phyloP scores from a whole-genome alignment of 2,329 filamentous ascomycete genomes.

The Verticillium nubilum region DNA sequence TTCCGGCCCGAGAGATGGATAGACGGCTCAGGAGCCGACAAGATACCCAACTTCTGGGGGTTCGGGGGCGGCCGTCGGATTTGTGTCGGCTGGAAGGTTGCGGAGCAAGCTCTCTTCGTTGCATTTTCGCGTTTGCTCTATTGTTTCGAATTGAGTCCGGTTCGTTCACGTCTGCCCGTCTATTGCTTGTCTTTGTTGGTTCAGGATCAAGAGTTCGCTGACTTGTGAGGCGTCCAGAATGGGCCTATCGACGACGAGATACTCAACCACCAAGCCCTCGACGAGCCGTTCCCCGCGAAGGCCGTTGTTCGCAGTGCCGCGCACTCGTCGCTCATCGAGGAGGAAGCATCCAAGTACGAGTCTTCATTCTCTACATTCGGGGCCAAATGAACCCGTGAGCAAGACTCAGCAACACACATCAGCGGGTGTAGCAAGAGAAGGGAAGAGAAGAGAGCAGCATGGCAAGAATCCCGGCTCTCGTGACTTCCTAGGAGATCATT shows the following conservation, averaged over 20 bases:
- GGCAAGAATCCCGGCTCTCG: no score
- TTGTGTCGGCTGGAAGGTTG: slow-evolving; percentile 17
- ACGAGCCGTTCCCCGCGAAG: slow-evolving; percentile 13
- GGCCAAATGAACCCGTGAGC: background rate
- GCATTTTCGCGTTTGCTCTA: slow-evolving; percentile 16
- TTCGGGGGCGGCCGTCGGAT: slow-evolving; percentile 18
- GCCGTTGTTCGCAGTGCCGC: slow-evolving; percentile 4
- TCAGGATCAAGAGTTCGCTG: background rate
- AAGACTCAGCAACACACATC: background rate
- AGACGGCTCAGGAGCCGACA: slow-evolving; percentile 27
- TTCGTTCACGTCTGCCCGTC: background rate
- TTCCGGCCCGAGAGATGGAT: slow-evolving; percentile 15
- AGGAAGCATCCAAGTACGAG: background rate
- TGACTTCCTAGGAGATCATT: no score
- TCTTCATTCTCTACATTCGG: background rate
- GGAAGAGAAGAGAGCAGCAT: no score
- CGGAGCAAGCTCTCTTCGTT: slow-evolving; percentile 18
- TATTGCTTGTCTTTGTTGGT: background rate
- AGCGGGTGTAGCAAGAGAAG: background rate
- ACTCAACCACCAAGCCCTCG: slow-evolving; percentile 6
- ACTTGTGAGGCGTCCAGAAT: slow-evolving; percentile 2
- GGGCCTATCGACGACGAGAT: slow-evolving; percentile 7
- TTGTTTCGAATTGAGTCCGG: slow-evolving; percentile 13
- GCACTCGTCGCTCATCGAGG: slow-evolving; percentile 7
- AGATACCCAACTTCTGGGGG: slow-evolving; percentile 19